phyloP scores from a whole-genome alignment of 257 asterid species.

The Nicotiana attenuata region DNA sequence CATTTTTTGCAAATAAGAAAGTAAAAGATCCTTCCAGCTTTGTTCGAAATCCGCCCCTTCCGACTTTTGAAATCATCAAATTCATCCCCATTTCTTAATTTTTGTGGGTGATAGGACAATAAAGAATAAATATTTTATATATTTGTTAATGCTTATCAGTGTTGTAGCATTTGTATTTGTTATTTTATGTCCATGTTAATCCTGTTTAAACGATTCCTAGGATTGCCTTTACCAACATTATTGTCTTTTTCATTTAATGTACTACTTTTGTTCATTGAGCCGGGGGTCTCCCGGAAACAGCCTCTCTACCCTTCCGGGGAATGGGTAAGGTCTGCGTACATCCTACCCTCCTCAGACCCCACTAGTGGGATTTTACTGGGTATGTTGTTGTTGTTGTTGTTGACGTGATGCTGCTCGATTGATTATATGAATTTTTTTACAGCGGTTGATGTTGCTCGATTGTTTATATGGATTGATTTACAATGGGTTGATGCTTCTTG shows the following conservation, averaged over 20 bases:
- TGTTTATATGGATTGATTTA: too few relatives aligned
- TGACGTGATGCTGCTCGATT: too few relatives aligned
- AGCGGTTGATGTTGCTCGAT: too few relatives aligned
- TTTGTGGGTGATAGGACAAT: neutral
- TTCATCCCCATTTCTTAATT: neutral
- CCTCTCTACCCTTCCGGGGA: too few relatives aligned
- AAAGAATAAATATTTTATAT: neutral
- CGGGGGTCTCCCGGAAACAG: too few relatives aligned
- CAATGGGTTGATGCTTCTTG: too few relatives aligned
- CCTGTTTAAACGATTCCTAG: neutral
- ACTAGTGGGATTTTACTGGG: too few relatives aligned
- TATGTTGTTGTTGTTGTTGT: too few relatives aligned
- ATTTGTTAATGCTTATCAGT: neutral
- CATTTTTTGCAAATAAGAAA: slow-evolving; percentile 2
- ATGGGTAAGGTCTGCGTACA: too few relatives aligned
- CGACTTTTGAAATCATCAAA: neutral
- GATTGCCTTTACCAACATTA: neutral
- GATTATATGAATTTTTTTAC: too few relatives aligned
- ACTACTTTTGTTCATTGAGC: neutral
- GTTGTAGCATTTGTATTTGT: neutral
- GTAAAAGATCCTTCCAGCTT: neutral
- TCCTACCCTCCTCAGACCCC: too few relatives aligned
- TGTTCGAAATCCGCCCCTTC: neutral
- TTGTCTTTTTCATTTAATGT: neutral
- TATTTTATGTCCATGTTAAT: neutral